phyloP scores from a whole-genome alignment of 2,329 filamentous ascomycete species.

The Aspergillus japonicus region DNA sequence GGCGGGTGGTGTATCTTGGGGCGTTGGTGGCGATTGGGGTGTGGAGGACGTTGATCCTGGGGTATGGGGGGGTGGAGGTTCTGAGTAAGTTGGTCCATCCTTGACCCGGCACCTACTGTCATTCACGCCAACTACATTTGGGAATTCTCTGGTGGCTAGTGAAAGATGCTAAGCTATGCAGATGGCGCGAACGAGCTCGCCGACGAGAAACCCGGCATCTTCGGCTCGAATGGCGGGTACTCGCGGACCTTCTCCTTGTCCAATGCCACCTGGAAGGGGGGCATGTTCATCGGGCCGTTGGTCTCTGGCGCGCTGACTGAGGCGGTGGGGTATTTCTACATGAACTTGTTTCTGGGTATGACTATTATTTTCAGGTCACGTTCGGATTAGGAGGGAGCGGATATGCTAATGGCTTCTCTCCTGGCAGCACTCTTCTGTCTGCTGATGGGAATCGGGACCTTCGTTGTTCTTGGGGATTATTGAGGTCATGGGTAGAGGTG shows the following conservation, averaged over 20 bases:
- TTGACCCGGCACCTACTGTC: too few relatives aligned
- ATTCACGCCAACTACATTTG: too few relatives aligned
- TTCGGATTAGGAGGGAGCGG: accelerated
- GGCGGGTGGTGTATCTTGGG: background rate
- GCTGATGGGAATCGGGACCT: too few relatives aligned
- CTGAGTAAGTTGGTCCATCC: background rate
- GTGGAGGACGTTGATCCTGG: conserved; percentile 4
- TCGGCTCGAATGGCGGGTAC: conserved; percentile 24
- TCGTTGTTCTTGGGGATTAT: too few relatives aligned
- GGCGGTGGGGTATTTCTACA: background rate
- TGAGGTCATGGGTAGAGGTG: too few relatives aligned
- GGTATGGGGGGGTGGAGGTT: conserved; percentile 3
- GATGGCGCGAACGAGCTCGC: conserved; percentile 19
- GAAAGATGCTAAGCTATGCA: background rate
- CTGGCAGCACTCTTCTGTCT: too few relatives aligned
- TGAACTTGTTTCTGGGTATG: background rate
- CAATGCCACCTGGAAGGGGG: conserved; percentile 23
- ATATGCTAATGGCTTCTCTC: too few relatives aligned
- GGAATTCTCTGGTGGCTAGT: too few relatives aligned
- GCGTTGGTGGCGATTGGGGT: background rate
- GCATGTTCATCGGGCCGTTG: conserved; percentile 19
- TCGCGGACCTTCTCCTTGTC: conserved; percentile 22
- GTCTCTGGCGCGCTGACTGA: background rate
- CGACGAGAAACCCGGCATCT: conserved; percentile 17
- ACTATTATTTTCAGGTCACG: background rate